Conservation (phyloP, 345 rosid genomes). For the Corymbia maculata region DNA sequence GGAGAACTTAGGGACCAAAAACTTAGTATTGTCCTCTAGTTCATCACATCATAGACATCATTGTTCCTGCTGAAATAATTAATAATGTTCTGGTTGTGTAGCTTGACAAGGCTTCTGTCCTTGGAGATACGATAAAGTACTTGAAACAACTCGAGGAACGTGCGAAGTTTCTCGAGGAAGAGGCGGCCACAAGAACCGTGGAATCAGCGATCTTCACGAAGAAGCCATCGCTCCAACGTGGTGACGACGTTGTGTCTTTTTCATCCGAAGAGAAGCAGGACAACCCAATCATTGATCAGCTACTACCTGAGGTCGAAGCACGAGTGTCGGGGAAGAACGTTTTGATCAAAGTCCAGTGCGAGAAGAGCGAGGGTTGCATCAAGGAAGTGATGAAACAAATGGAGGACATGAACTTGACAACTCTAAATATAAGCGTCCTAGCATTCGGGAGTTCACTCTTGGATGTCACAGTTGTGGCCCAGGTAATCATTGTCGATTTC, state of each 20-base stretch:
- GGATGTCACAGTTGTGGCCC: slow-evolving; percentile 47
- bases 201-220: slow-evolving; percentile 46
- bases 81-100: not conserved
- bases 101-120: not conserved
- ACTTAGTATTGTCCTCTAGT: not conserved
- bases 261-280: not conserved
- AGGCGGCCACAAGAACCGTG: not conserved
- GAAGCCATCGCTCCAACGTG: slow-evolving; percentile 30
- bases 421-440: slow-evolving; percentile 39
- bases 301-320: slow-evolving; percentile 62
- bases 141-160: slow-evolving; percentile 65
- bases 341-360: slow-evolving; percentile 50
- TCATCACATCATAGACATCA: not conserved
- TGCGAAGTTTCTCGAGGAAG: not conserved
- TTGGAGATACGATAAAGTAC: slow-evolving; percentile 68
- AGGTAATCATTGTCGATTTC: slow-evolving; percentile 26
- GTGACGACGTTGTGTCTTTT: not conserved
- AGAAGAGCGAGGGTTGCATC: slow-evolving; percentile 34
- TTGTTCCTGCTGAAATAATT: not conserved
- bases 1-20: not conserved
- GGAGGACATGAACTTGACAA: slow-evolving; percentile 37
- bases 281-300: slow-evolving; percentile 1
- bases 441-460: slow-evolving; percentile 56
- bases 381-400: slow-evolving; percentile 36
- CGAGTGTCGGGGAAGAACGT: slow-evolving; percentile 44